A percentile compares a stretch with the other conserved stretches of the same genome.
Conservation (phyloP, 768 basidiomycete genomes). For the Boletus coccyginus region DNA sequence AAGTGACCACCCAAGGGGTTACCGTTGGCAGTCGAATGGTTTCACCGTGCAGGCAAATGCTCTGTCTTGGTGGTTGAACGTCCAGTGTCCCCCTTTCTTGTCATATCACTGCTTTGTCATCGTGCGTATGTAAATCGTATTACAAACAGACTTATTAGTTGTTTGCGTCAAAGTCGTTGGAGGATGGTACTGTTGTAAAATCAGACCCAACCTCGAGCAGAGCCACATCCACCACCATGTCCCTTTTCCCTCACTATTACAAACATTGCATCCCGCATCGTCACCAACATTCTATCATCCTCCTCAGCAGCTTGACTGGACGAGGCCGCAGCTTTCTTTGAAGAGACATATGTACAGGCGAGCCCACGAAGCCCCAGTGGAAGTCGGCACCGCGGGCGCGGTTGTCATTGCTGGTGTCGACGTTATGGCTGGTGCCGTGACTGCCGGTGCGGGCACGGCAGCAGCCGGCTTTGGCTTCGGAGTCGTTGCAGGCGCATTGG, state of each 20-base stretch:
- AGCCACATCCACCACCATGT: constrained; percentile 77
- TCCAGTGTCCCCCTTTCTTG: no score
- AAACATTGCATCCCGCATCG: constrained; percentile 81
- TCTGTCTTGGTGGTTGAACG: no score
- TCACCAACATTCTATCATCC: constrained; percentile 57
- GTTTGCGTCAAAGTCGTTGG: background rate
- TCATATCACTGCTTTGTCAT: no score
- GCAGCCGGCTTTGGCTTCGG: constrained; percentile 37
- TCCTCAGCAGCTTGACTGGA: constrained; percentile 47
- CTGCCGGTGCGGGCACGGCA: constrained; percentile 32
- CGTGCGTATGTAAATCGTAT: no score
- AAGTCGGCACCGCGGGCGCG: constrained; percentile 28
- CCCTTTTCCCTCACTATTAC: constrained; percentile 81
- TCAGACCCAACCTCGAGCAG: constrained; percentile 67
- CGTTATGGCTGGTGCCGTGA: constrained; percentile 23
- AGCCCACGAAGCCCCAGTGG: constrained; percentile 47
- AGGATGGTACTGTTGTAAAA: background rate
- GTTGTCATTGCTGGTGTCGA: constrained; percentile 32
- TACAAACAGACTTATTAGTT: no score
- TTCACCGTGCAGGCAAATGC: no score
- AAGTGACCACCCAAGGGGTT: no score
- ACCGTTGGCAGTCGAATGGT: no score
- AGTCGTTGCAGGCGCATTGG: constrained; percentile 43
- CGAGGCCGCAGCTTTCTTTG: constrained; percentile 41
- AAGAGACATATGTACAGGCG: constrained; percentile 61